Base-by-base conservation (phyloP, 2,329 filamentous ascomycete species). In the Ploettnerulaceae sp. region DNA sequence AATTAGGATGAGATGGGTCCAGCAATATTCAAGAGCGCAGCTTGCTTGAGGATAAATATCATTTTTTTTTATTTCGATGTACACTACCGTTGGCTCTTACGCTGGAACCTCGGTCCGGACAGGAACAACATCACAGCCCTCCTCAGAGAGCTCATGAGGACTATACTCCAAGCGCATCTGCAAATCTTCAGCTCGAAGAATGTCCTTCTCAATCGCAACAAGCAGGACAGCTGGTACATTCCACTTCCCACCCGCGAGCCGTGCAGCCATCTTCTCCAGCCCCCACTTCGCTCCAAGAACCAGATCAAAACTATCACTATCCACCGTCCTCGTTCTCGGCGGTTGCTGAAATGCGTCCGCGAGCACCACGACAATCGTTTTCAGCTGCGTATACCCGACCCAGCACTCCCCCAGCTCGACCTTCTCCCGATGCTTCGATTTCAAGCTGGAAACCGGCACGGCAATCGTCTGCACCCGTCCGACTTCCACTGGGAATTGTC, bases 401-500 rank as follows among this genome's bases (percentile, higher is more conserved):
- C 36, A 39, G 11, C 36, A 39, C n/a, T 18, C 36, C 14, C 14
- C 36, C 3, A 39, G 5, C 14, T 29, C 36, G 8, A 5, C 22
- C 22, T n/a, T 18, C 36, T 39, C 36, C 22, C 36, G 7, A 20
- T 39, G n/a, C 36, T 39, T 39, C 36, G 22, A 15, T 15, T 20
- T 18, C 36, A 21, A 39, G 17, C 36, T 39, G 12, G 22, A 12
- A 20, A 39, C 7, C n/a, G 36, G 36, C 22, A 39, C 36, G 20
- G 36, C 36, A 17, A 39, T 18, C 14, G 22, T 9, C 36, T 17
- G 14, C 36, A 29, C 36, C n/a, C 36, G 36, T 15, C 7, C 4
- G 22, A 29, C 36, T 24, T 39, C 36, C 7, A 26, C 22, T 18
- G 36, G 36, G 14, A 39, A 39, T 24, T 39, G 36, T 17, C 36